Evolutionary conservation across 2,329 filamentous ascomycete genomes (phyloP).

Genomic region (Hypoxylon sp.): DNA sequence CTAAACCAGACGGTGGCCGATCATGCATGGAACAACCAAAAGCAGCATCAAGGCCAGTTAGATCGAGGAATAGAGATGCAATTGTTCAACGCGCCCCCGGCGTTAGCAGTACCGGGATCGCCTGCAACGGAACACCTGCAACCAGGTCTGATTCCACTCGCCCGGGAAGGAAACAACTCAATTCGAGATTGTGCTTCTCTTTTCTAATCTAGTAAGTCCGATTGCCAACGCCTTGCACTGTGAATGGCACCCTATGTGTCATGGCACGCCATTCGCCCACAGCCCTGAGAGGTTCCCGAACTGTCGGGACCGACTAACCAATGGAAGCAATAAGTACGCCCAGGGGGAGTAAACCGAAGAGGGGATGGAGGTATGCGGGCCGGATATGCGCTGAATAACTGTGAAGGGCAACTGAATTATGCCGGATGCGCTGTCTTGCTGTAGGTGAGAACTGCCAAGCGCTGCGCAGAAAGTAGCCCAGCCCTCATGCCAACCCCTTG

Average conservation of each 20-base stretch:
- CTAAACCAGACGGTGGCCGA: conserved; percentile 40
- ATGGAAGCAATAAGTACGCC: conserved; percentile 36
- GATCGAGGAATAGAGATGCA: conserved; percentile 31
- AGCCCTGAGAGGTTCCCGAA: conserved; percentile 41
- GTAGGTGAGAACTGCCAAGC: conserved; percentile 21
- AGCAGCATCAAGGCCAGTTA: conserved; percentile 17
- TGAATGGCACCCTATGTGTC: conserved; percentile 41
- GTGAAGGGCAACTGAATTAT: conserved; percentile 30
- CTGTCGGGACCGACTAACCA: conserved; percentile 41
- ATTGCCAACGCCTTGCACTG: conserved; percentile 42
- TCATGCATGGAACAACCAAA: conserved; percentile 38
- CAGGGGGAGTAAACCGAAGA: conserved; percentile 40
- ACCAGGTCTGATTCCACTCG: conserved; percentile 9
- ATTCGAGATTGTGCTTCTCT: conserved; percentile 16
- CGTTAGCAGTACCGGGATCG: conserved; percentile 39
- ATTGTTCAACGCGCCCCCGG: conserved; percentile 22
- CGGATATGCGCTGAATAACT: conserved; percentile 40
- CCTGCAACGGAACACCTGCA: conserved; percentile 20
- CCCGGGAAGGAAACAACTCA: conserved; percentile 22
- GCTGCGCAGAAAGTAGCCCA: conserved; percentile 19
- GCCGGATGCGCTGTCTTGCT: conserved; percentile 39
- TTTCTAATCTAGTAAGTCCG: conserved; percentile 12
- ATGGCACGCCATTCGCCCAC: conserved; percentile 37
- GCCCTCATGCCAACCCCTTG: conserved; percentile 34
- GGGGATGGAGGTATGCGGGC: conserved; percentile 46